These are phyloP conservation scores for Diaporthe vexans DNA, from an alignment of 2,329 filamentous ascomycete species.

Conservation along the genomic window DNA sequence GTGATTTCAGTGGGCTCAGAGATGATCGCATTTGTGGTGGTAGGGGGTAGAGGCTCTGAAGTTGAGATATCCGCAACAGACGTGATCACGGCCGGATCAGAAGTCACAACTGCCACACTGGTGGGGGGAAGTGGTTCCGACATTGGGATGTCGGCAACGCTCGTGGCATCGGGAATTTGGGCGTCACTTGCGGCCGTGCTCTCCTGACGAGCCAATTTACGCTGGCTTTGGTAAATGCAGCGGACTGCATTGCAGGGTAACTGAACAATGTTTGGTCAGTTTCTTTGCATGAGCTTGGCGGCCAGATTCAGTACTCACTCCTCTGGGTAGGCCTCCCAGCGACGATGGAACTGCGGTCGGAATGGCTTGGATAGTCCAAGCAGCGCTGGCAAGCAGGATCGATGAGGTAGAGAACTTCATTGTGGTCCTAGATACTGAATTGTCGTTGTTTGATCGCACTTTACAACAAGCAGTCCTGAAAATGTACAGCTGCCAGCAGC, in stretches of 20 bases:
- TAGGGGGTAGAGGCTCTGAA: neutral
- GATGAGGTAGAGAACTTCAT: neutral
- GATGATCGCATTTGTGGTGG: neutral
- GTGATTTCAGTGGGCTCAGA: neutral
- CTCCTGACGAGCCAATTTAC: neutral
- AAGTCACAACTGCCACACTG: neutral
- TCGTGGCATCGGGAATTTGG: neutral
- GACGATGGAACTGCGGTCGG: neutral
- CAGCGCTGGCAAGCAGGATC: neutral
- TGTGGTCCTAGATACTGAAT: neutral
- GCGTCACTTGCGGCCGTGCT: neutral
- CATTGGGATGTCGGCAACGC: neutral
- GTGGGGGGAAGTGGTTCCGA: neutral
- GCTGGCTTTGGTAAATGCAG: neutral
- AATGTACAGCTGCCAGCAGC: slow-evolving; percentile 20
- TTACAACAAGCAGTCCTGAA: too few species aligned
- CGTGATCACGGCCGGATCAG: neutral
- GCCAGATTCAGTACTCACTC: neutral
- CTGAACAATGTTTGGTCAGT: neutral
- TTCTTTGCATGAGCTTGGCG: neutral
- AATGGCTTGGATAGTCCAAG: slow-evolving; percentile 4
- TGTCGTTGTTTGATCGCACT: too few species aligned
- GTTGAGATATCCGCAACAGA: neutral
- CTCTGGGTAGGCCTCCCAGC: neutral
- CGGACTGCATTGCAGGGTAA: neutral